A percentile compares a stretch with the other conserved stretches of the same genome.
Conservation (phyloP, 129 eudicot species). For the Saposhnikovia divaricata region DNA sequence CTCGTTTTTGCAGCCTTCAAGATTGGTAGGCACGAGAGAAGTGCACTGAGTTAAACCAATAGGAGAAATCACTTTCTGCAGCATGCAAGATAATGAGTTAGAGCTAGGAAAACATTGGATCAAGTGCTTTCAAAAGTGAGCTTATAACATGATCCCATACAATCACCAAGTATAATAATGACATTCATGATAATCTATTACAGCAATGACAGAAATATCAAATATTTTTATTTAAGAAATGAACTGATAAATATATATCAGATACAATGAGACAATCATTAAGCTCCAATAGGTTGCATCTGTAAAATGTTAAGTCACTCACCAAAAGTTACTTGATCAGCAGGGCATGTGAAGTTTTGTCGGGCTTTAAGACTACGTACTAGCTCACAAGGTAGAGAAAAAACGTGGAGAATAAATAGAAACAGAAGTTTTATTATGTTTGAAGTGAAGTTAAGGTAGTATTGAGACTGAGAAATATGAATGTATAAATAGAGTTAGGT, state of each 20-base stretch:
- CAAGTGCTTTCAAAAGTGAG: conserved; percentile 28
- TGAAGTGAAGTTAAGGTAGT: conserved; percentile 13
- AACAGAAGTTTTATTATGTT: background rate
- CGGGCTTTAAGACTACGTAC: conserved; percentile 6
- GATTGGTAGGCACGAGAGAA: background rate
- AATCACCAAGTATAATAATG: background rate
- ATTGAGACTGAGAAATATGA: conserved; percentile 25
- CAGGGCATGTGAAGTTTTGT: background rate
- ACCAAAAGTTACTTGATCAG: conserved; percentile 4
- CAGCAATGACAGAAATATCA: background rate
- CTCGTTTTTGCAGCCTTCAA: background rate
- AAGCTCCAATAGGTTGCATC: background rate
- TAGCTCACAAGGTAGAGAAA: background rate
- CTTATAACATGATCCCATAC: background rate
- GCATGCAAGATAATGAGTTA: conserved; percentile 25
- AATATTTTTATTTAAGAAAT: background rate
- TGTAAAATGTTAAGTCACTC: conserved; percentile 4
- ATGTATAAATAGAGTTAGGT: conserved; percentile 28
- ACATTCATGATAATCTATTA: background rate
- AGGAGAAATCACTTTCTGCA: conserved; percentile 27
- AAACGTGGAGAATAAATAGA: background rate
- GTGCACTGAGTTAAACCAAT: background rate
- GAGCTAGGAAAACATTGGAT: conserved; percentile 45
- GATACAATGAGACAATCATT: background rate
- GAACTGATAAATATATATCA: background rate